Base-by-base conservation (phyloP, 2,329 filamentous ascomycete genomes). In the Aspergillus candidus region DNA sequence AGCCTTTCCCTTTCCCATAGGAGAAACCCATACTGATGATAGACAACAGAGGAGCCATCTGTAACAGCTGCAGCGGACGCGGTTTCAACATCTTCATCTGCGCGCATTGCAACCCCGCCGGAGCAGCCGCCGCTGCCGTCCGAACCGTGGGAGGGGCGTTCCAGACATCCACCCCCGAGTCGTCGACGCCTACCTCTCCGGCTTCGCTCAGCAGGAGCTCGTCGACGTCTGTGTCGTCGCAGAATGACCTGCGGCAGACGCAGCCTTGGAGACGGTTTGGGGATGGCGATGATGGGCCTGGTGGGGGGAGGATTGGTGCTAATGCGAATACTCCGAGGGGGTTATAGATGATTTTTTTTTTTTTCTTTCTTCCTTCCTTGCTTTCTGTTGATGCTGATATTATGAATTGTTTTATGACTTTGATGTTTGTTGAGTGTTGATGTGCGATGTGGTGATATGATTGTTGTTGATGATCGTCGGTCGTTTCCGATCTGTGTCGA, bases 51-150 rank as follows among this genome's bases (percentile, higher is more conserved):
- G 54, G 44, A 17, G 30, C 54, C 11, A 46, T 57, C 13, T 65
- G 62, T 37, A 48, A 42, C 17, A 54, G 46, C 43, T 65, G 62
- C 38, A 49, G 52, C 5, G 62, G 62, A 10, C 52, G 51, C 4
- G 62, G 62, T n/a, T 60, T 63, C 38, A 61, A 51, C 38, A 56
- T 63, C 6, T 63, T 55, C 41, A 37, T 53, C 37, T 65, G 62
- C 38, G 40, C 48, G 14, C 61, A 59, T 42, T 65, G 62, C 46
- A 56, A 63, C 41, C 60, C 60, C 3, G 46, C 53, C 22, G 22
- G 22, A n/a, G 52, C 49, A 10, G 53, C 50, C 12, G 46, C 49
- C 6, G 39, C 51, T 11, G 41, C 45, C 12, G 38, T 38, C 29
- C 42, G 36, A 11, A 45, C 30, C 12, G 22, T 41, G 6, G 17